These are phyloP conservation scores for Mucor velutinosus DNA, from an alignment of 371 early-diverging fungal species.

Conservation along the genomic window DNA sequence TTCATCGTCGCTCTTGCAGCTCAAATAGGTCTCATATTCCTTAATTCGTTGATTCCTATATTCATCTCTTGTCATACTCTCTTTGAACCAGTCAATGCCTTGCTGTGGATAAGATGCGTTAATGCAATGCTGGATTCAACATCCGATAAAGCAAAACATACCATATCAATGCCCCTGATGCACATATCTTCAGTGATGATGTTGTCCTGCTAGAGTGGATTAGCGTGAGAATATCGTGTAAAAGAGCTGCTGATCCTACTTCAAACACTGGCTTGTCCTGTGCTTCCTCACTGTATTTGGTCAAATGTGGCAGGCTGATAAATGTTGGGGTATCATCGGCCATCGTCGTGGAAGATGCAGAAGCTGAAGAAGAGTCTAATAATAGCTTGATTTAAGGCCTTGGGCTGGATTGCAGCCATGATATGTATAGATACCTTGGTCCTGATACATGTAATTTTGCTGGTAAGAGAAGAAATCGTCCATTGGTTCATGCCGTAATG, in stretches of 20 bases:
- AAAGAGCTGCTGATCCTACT: not conserved
- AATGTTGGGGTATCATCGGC: not conserved
- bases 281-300: not conserved
- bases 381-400: not conserved
- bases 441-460: not conserved
- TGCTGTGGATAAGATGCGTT: slow-evolving; percentile 24
- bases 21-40: slow-evolving; percentile 30
- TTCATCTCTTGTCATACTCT: slow-evolving; percentile 20
- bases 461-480: slow-evolving; percentile 12
- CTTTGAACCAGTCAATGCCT: slow-evolving; percentile 42
- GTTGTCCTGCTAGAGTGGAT: not conserved
- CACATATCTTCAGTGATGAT: slow-evolving; percentile 39
- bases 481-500: slow-evolving; percentile 12
- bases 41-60: slow-evolving; percentile 27
- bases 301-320: slow-evolving; percentile 1
- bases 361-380: not conserved
- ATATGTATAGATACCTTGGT: not conserved
- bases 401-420: not conserved
- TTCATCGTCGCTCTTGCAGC: slow-evolving; percentile 22
- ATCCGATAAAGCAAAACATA: slow-evolving; percentile 12
- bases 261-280: not conserved
- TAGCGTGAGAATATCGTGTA: not conserved
- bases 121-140: slow-evolving; percentile 1
- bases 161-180: slow-evolving; percentile 42
- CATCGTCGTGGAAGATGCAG: not conserved